phyloP scores from a whole-genome alignment of 305 asterid species.

The Solanum hybrid region DNA sequence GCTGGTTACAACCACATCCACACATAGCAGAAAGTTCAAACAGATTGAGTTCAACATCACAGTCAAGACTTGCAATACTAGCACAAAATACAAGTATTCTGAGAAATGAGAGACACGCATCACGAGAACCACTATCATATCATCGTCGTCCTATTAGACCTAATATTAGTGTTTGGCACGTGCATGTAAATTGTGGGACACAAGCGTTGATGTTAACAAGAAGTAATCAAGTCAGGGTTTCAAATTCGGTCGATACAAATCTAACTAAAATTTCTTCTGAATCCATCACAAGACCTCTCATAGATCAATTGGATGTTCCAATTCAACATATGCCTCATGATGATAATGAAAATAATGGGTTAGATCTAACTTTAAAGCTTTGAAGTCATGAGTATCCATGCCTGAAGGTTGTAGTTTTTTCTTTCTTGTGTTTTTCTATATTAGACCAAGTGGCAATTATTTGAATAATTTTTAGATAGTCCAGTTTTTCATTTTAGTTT shows the following conservation, averaged over 20 bases:
- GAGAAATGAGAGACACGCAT: neutral
- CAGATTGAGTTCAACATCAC: no score
- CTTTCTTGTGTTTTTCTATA: neutral
- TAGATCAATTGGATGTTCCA: neutral
- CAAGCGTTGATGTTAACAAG: neutral
- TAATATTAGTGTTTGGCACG: fast-evolving
- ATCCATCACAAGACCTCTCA: neutral
- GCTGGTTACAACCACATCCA: no score
- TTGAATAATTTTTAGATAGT: neutral
- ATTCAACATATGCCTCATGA: neutral
- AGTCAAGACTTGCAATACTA: no score
- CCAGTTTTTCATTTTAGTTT: neutral
- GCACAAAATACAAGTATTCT: neutral
- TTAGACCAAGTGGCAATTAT: neutral
- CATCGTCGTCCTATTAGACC: neutral
- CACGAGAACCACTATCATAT: neutral
- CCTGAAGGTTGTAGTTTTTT: neutral
- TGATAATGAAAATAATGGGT: neutral
- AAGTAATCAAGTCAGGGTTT: neutral
- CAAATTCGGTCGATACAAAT: no score
- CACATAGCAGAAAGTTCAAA: no score
- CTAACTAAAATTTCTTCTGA: neutral
- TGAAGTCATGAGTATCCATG: neutral
- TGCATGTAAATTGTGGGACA: neutral
- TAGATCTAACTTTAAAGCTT: neutral